Percentiles rank a stretch among this genome's conserved stretches.
These are phyloP conservation scores for Microcyclospora tardicrescens DNA, from an alignment of 2,329 filamentous ascomycete species.

Conservation along the genomic window DNA sequence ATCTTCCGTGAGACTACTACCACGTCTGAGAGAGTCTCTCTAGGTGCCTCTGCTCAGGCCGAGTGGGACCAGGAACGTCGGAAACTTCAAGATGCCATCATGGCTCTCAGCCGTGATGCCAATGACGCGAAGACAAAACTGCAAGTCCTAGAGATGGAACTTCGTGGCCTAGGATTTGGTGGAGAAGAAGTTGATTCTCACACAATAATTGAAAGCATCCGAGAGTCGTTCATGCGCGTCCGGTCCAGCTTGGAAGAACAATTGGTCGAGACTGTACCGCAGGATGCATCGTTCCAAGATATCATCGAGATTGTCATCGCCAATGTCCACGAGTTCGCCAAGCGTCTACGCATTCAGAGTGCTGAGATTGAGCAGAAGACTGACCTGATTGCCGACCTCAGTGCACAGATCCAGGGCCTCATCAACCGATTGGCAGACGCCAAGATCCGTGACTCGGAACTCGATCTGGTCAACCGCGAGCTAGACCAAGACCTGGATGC, in stretches of 20 bases:
- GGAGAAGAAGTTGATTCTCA: conserved; percentile 19
- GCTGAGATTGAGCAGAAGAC: conserved; percentile 24
- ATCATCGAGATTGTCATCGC: conserved; percentile 27
- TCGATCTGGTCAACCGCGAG: conserved; percentile 25
- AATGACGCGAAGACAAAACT: conserved; percentile 29
- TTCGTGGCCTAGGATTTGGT: conserved; percentile 30
- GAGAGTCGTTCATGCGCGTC: conserved; percentile 28
- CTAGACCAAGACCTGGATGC: conserved; percentile 26
- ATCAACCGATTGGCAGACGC: conserved; percentile 24
- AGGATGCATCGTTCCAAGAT: conserved; percentile 26
- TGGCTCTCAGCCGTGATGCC: conserved; percentile 25
- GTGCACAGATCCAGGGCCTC: conserved; percentile 24
- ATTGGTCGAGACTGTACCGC: conserved; percentile 26
- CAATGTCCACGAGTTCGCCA: conserved; percentile 21
- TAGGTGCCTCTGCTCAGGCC: conserved; percentile 3
- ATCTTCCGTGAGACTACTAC: neutral
- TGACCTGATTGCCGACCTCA: conserved; percentile 20
- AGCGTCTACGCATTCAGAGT: conserved; percentile 24
- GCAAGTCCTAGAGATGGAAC: conserved; percentile 30
- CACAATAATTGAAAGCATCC: conserved; percentile 28
- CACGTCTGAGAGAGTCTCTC: conserved; percentile 4
- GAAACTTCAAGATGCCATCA: conserved; percentile 28
- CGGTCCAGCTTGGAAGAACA: conserved; percentile 28
- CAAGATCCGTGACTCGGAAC: conserved; percentile 23
- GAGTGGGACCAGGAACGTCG: conserved; percentile 19